Base-by-base conservation (phyloP, 768 basidiomycete species). In the Russula sp. region DNA sequence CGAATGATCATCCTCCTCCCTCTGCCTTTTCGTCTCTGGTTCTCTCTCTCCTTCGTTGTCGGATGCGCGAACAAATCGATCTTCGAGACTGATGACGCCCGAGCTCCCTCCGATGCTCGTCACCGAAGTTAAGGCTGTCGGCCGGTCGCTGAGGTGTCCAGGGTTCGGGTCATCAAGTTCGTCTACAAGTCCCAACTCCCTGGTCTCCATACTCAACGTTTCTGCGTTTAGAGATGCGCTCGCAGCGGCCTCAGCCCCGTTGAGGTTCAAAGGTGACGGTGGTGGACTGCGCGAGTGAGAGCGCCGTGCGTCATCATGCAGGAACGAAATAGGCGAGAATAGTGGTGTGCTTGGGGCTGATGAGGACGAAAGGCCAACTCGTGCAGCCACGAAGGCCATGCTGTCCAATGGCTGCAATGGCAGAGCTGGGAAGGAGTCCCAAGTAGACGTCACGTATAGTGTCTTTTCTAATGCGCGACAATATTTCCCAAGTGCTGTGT, bases 281-380 rank as follows among this genome's bases (percentile, higher is more conserved):
- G 89, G 88, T 18, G 89, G 90, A 69, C 88, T 92, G 63, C 81
- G 86, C 24, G 89, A 91, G 71, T 85, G 85, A 44, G 89, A 90
- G 59, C 89, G 83, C 61, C 91, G 83, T 22, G 89, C 87, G 73
- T 92, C 90, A 56, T 87, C 84, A 70, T 93, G 91, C 28, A 92
- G 77, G 80, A 94, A 94, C 7, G 92, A 84, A 64, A 94, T 93
- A 5, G 92, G 92, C 3, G 89, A 90, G 75, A 93, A 94, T 58
- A 94, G 78, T 4, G 92, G 92, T 13, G 92, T 94, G 52, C 83
- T 79, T 1, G 92, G 89, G 48, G 79, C 79, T 32, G 85, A 84
- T 61, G 82, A 80, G 14, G 80, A 74, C 14, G 79, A 76, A 18
- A 79, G 75, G 46, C 79, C 78, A 24, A 81, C 74, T 20, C 81